Evolutionary conservation across 257 asterid species (phyloP).

Genomic region (Nicotiana paniculata): DNA sequence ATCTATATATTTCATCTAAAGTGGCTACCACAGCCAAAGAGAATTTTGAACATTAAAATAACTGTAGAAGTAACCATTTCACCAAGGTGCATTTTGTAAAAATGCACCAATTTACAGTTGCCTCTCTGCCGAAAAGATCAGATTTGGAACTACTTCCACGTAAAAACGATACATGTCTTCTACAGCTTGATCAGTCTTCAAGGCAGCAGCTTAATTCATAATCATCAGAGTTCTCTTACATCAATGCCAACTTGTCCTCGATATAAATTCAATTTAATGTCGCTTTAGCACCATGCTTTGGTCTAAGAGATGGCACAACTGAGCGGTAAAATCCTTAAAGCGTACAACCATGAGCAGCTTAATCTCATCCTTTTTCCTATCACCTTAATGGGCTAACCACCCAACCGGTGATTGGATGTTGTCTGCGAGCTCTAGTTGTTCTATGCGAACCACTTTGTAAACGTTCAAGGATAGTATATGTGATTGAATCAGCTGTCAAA

Average conservation of each 20-base stretch:
- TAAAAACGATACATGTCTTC: background rate
- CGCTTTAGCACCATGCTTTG: background rate
- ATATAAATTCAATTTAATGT: background rate
- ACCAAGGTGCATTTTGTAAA: background rate
- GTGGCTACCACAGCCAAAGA: background rate
- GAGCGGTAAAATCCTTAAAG: background rate
- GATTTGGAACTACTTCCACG: background rate
- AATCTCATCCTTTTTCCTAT: background rate
- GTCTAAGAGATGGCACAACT: background rate
- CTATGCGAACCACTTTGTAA: constrained; percentile 71
- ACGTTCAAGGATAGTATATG: constrained; percentile 70
- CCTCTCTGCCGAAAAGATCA: background rate
- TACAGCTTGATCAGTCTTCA: background rate
- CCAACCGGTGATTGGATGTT: constrained; percentile 91
- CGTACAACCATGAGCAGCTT: background rate
- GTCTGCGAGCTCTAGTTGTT: constrained; percentile 43
- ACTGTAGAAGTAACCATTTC: background rate
- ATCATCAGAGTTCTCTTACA: background rate
- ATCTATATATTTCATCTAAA: background rate
- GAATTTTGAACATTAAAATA: background rate
- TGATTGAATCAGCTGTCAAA: constrained; percentile 73
- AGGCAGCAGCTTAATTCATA: background rate
- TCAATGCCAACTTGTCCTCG: background rate
- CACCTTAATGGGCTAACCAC: constrained; percentile 90
- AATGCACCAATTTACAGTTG: background rate